Evolutionary conservation across 768 basidiomycete genomes (phyloP).

Genomic region (Tylopilus vinaceipallidus): DNA sequence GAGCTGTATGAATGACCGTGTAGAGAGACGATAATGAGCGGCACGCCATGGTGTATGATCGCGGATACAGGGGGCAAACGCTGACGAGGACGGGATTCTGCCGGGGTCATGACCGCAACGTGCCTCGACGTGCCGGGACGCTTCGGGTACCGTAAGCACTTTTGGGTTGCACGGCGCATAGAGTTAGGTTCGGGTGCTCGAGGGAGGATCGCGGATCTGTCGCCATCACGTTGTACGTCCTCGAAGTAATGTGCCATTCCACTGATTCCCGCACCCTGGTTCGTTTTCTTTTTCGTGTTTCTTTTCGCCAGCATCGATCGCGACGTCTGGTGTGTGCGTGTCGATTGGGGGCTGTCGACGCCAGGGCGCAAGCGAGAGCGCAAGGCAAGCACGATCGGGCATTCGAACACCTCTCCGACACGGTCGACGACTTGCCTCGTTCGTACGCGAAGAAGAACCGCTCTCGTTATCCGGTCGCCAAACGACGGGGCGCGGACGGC

Average conservation of each 20-base stretch:
- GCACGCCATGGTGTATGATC: slow-evolving; percentile 2
- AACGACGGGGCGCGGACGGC: too few relatives aligned
- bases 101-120: background rate
- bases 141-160: background rate
- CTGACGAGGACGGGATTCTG: background rate
- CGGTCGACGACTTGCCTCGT: background rate
- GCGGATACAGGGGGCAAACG: slow-evolving; percentile 7
- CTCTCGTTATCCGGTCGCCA: too few relatives aligned
- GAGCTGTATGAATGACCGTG: background rate
- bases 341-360: background rate
- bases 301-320: background rate
- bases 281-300: background rate
- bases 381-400: too few relatives aligned
- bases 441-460: too few relatives aligned
- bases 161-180: background rate
- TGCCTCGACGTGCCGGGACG: background rate
- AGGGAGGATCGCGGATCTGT: slow-evolving; percentile 5
- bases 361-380: background rate
- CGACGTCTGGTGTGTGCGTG: background rate
- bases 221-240: too few relatives aligned
- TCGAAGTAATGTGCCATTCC: too few relatives aligned
- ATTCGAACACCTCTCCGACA: background rate
- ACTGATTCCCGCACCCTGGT: background rate
- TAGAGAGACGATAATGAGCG: too few relatives aligned
- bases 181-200: slow-evolving; percentile 6